Conservation (phyloP, 345 rosid genomes). For the Eucalyptus erythrocorys region DNA sequence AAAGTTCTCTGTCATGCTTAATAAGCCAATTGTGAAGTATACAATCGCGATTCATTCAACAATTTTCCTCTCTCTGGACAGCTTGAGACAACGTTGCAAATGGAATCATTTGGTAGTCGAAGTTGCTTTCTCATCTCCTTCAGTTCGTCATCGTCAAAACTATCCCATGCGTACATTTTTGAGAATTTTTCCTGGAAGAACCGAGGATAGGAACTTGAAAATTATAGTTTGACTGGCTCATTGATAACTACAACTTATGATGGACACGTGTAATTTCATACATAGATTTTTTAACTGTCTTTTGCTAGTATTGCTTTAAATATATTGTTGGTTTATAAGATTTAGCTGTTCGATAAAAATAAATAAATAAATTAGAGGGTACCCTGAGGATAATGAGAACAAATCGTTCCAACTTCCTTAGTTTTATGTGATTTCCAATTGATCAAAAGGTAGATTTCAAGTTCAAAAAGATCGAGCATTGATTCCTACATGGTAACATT, state of each 20-base stretch:
- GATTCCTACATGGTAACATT: rapidly evolving
- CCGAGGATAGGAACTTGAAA: neutral
- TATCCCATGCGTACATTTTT: neutral
- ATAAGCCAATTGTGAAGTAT: neutral
- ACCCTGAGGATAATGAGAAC: neutral
- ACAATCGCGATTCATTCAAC: rapidly evolving
- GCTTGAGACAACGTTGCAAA: neutral
- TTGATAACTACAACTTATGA: neutral
- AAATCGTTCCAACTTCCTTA: neutral
- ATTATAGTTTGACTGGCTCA: neutral
- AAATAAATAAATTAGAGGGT: neutral
- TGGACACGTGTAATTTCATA: neutral
- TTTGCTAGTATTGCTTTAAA: neutral
- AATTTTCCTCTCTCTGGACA: neutral
- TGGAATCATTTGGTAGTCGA: neutral
- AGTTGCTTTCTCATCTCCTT: neutral
- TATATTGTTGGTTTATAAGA: neutral
- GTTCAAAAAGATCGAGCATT: rapidly evolving
- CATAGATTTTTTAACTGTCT: neutral
- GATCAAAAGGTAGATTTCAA: neutral
- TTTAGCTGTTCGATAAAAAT: neutral
- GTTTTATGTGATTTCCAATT: rapidly evolving
- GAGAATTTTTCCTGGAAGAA: neutral
- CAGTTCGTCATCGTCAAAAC: neutral
- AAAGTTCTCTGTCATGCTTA: neutral